Conservation (phyloP, 2,329 filamentous ascomycete genomes). For the Monosporascus sp. region DNA sequence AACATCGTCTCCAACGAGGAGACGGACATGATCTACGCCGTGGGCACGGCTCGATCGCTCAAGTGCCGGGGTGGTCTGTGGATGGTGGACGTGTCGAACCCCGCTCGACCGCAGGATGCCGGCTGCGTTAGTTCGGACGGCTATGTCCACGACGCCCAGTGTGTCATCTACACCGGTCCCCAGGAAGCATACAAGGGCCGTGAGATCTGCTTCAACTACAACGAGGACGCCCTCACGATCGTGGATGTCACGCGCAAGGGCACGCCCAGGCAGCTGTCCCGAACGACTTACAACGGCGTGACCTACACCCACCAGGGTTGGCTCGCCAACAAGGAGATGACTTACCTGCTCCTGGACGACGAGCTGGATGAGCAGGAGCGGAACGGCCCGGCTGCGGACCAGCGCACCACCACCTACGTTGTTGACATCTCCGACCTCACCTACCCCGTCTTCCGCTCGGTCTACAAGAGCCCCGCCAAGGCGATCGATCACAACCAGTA, state of each 20-base stretch:
- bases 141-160: slow-evolving; percentile 59
- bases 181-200: slow-evolving; percentile 38
- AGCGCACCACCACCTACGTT: slow-evolving; percentile 40
- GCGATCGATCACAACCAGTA: slow-evolving; percentile 39
- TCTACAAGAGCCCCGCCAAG: slow-evolving; percentile 20
- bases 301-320: slow-evolving; percentile 52
- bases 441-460: slow-evolving; percentile 33
- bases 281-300: slow-evolving; percentile 48
- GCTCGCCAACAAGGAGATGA: slow-evolving; percentile 33
- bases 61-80: slow-evolving; percentile 34
- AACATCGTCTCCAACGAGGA: slow-evolving; percentile 44
- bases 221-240: slow-evolving; percentile 45
- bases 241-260: slow-evolving; percentile 46
- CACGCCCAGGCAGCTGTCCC: slow-evolving; percentile 37
- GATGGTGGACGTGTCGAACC: slow-evolving; percentile 45
- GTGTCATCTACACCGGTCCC: slow-evolving; percentile 48
- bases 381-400: slow-evolving; percentile 29
- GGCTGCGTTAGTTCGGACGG: slow-evolving; percentile 51
- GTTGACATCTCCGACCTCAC: slow-evolving; percentile 37
- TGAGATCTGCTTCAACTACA: slow-evolving; percentile 53
- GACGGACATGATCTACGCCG: slow-evolving; percentile 40
- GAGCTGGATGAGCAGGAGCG: slow-evolving; percentile 41
- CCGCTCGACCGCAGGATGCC: slow-evolving; percentile 11
- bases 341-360: slow-evolving; percentile 41
- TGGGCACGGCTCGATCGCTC: slow-evolving; percentile 30